Evolutionary conservation across 192 early-diverging fungal genomes (phyloP).

Genomic region (Backusella morwellensis): DNA sequence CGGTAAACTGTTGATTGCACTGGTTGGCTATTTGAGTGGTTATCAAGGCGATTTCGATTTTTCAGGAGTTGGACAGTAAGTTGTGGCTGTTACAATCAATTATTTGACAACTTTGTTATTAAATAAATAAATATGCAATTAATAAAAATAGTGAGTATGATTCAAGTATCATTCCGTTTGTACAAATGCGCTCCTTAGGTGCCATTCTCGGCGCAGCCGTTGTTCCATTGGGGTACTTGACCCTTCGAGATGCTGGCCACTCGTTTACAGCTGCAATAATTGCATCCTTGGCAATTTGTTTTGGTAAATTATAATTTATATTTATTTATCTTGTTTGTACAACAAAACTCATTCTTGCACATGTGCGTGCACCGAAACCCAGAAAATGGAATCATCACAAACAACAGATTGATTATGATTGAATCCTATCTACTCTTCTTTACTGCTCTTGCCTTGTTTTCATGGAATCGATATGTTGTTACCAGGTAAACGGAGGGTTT

Average conservation of each 20-base stretch:
- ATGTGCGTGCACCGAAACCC: neutral
- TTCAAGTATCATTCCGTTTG: conserved; percentile 80
- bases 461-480: conserved; percentile 85
- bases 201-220: conserved; percentile 76
- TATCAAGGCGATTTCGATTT: conserved; percentile 92
- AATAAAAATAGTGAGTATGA: conserved; percentile 40
- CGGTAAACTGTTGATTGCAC: conserved; percentile 37
- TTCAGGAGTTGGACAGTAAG: conserved; percentile 78
- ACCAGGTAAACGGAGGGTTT: neutral
- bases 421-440: conserved; percentile 92
- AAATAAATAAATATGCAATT: conserved; percentile 57
- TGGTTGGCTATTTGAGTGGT: conserved; percentile 71
- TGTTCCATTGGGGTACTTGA: conserved; percentile 79
- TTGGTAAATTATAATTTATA: conserved; percentile 56
- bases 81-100: neutral
- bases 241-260: conserved; percentile 76
- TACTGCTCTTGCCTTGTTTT: conserved; percentile 69
- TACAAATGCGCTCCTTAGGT: conserved; percentile 74
- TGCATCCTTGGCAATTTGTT: conserved; percentile 71
- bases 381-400: conserved; percentile 88
- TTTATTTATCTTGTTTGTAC: neutral
- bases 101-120: neutral
- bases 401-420: conserved; percentile 86
- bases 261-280: conserved; percentile 68
- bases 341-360: neutral